phyloP scores from a whole-genome alignment of 257 asterid species.

The Solanum tarijense region DNA sequence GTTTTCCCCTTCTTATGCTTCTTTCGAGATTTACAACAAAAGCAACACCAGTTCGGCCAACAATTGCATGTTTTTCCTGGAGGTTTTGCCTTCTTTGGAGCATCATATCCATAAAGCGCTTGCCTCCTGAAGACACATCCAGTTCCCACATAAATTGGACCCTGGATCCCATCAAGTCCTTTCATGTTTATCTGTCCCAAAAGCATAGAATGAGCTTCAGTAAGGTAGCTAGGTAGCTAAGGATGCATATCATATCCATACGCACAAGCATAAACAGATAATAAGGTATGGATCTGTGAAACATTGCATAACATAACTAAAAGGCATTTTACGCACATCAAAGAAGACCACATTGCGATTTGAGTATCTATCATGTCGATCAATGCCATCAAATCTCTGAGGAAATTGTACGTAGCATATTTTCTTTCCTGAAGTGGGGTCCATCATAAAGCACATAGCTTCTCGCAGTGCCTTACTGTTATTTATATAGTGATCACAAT shows the following conservation, averaged over 20 bases:
- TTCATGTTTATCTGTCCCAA: conserved; percentile 56
- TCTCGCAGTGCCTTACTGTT: conserved; percentile 64
- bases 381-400: conserved; percentile 64
- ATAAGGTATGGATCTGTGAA: background rate
- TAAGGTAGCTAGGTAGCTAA: background rate
- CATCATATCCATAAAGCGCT: conserved; percentile 61
- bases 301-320: background rate
- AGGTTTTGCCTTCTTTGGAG: conserved; percentile 45
- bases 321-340: conserved; percentile 27
- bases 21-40: conserved; percentile 34
- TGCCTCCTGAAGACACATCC: conserved; percentile 68
- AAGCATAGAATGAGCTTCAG: background rate
- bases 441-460: conserved; percentile 76
- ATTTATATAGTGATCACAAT: conserved; percentile 61
- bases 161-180: conserved; percentile 75
- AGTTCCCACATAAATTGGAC: conserved; percentile 68
- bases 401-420: conserved; percentile 74
- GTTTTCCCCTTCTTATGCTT: conserved; percentile 28
- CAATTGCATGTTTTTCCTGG: conserved; percentile 54
- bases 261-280: background rate
- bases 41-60: conserved; percentile 47
- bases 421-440: conserved; percentile 56
- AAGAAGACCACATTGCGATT: conserved; percentile 63
- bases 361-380: conserved; percentile 51
- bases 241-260: background rate